Evolutionary conservation across 345 rosid species (phyloP), one percentile per base, ranked within the genome.

Genomic region (Erysimum cheiranthoides): DNA sequence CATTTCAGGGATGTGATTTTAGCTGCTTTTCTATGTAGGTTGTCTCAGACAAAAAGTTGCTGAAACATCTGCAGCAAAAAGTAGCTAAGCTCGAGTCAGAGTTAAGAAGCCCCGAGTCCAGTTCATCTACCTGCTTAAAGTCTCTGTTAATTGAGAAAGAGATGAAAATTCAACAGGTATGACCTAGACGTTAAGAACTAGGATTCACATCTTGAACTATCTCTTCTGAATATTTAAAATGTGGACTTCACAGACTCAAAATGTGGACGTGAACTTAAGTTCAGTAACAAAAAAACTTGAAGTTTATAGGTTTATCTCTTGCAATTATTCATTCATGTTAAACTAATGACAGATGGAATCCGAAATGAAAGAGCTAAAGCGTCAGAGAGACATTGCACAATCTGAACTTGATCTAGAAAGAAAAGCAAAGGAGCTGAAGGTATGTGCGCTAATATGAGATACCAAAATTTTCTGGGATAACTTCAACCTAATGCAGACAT

Each of bases 31-130:
- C 16, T 53, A 34, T 58, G 73, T 89, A 93, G 98, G 87, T 93
- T 80, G 79, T 87, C 71, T 73, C 98, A 17, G 94, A 93, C 43
- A 93, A 88, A 80, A 79, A 66, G 68, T 46, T 90, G 74, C 84
- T 93, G 76, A 93, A 90, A 84, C 93, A 84, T 58, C 84, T 91
- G 77, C 94, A 93, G 84, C 82, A 88, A 79, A 94, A 93, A 85
- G 94, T 93, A 63, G 98, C 96, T 56, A 90, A 96, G 80, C 97
- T 93, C 63, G 98, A 90, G 79, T 91, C 97, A 75, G 93, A 86
- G 82, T 84, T 93, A 66, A 85, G 81, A 81, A 88, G 87, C 78
- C 98, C 98, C 34, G 93, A 85, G 77, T 59, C 88, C 45, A 82
- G 86, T 58, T 84, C 95, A 36, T 82, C 86, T 65, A 82, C 93